Conservation (phyloP, 176 grass and related monocot genomes). For the Juncus inflexus region DNA sequence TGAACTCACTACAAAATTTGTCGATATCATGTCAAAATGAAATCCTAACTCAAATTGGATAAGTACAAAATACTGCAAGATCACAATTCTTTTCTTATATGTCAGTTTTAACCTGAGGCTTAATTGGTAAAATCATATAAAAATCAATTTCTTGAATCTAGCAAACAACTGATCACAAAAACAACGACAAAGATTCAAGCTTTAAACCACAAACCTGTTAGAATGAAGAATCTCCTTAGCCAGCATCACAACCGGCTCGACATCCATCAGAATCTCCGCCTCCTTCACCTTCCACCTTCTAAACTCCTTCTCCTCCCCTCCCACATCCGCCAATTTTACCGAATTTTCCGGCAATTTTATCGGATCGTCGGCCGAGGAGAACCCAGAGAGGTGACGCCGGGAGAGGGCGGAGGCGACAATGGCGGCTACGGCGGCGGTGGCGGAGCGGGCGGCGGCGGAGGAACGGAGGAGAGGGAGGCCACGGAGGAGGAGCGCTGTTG, state of each 20-base stretch:
- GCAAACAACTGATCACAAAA: background rate
- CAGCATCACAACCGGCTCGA: slow-evolving; percentile 47
- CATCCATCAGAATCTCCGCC: slow-evolving; percentile 54
- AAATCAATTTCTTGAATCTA: background rate
- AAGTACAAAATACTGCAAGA: too few species aligned
- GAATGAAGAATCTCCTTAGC: slow-evolving; percentile 87
- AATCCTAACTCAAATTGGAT: too few species aligned
- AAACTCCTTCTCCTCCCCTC: slow-evolving; percentile 2
- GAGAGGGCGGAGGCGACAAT: slow-evolving; percentile 19
- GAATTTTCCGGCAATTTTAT: too few species aligned
- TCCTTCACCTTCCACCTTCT: slow-evolving; percentile 44
- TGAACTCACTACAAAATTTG: too few species aligned
- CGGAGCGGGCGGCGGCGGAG: background rate
- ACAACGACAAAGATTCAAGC: too few species aligned
- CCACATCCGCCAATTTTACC: background rate
- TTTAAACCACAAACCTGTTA: slow-evolving; percentile 37
- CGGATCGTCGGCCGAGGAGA: slow-evolving; percentile 7
- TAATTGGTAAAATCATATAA: background rate
- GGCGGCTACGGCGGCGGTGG: slow-evolving; percentile 25
- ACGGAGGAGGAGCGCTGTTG: slow-evolving; percentile 1
- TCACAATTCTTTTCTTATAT: background rate
- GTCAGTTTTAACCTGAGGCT: background rate
- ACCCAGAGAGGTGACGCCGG: slow-evolving; percentile 14
- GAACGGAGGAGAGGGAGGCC: slow-evolving; percentile 10
- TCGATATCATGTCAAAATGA: too few species aligned